Evolutionary conservation across 495 filamentous ascomycete species (phyloP).

Genomic region (Lepidopterella palustris): DNA sequence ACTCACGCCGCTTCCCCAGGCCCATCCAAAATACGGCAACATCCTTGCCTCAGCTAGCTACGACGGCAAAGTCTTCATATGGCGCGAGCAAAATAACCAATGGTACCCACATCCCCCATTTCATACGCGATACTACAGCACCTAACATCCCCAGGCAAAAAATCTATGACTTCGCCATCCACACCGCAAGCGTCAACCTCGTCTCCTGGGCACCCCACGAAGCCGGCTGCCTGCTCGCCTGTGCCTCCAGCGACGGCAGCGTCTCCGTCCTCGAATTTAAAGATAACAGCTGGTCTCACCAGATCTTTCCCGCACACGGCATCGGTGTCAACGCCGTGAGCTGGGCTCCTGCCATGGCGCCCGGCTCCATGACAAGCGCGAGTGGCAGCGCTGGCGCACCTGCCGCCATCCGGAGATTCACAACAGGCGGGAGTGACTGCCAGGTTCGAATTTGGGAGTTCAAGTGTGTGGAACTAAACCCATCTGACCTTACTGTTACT

Average conservation of each 20-base stretch:
- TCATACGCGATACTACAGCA: not conserved
- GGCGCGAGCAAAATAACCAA: slow-evolving; percentile 69
- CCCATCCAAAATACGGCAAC: slow-evolving; percentile 96
- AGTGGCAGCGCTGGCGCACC: slow-evolving; percentile 52
- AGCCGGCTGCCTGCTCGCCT: slow-evolving; percentile 87
- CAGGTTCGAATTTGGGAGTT: slow-evolving; percentile 84
- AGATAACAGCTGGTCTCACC: slow-evolving; percentile 79
- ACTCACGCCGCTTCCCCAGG: slow-evolving; percentile 41
- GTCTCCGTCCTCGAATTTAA: slow-evolving; percentile 93
- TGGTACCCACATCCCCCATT: slow-evolving; percentile 26
- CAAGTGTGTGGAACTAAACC: slow-evolving; percentile 14
- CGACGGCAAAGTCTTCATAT: slow-evolving; percentile 97
- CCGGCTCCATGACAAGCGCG: slow-evolving; percentile 74
- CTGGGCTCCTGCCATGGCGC: slow-evolving; percentile 79
- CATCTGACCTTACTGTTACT: no score
- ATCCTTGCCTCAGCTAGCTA: slow-evolving; percentile 92
- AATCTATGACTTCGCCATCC: slow-evolving; percentile 83
- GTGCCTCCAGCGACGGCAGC: slow-evolving; percentile 86
- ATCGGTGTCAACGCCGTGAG: slow-evolving; percentile 90
- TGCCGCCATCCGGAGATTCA: slow-evolving; percentile 64
- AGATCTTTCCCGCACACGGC: slow-evolving; percentile 85
- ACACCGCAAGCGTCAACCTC: slow-evolving; percentile 93
- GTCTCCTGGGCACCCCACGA: slow-evolving; percentile 97
- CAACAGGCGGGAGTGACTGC: slow-evolving; percentile 91
- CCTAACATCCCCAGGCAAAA: slow-evolving; percentile 44